Evolutionary conservation across 768 basidiomycete genomes (phyloP), one percentile per base, ranked within the genome.

Genomic region (Trametes meyenii): DNA sequence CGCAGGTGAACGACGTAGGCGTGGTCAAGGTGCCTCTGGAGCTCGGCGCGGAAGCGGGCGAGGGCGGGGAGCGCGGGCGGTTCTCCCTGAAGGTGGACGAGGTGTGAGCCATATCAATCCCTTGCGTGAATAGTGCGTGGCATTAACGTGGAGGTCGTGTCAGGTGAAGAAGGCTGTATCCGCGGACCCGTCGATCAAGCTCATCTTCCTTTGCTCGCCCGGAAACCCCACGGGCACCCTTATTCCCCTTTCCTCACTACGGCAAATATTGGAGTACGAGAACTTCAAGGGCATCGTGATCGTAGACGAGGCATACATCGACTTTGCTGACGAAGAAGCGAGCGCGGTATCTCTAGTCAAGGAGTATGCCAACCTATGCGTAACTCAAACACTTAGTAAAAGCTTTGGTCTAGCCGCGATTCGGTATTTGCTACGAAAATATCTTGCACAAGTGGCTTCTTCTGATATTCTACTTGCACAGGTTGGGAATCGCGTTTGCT

Each of bases 221-320:
- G 97, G 97, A 2, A 99, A 98, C 72, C 97, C 97, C 0, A 96
- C 95, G 0, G 94, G 95, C 10, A 98, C 96, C 0, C 74, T 88
- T 26, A 85, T 98, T 54, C 83, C 93, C 0, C 83, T 96, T 24
- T 69, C 81, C 11, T 81, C 87, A 13, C 79, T 98, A 60, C 82
- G 85, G 1, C 69, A 81, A 11, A 74, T 98, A 16, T 78, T 96
- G 24, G 87, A 94, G 33, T 91, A 91, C 73, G 81, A 86, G 10
- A 78, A 80, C 0, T 98, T 92, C 83, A 92, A 87, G 66, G 97
- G 97, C 8, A 86, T 99, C 62, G 88, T 98, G 40, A 82, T 96
- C 29, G 88, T 98, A 5, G 97, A 99, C 70, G 97, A 99, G 73
- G 97, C 97, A 0, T 98, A 99, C 75, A 90, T 98, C 71, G 97